Conservation (phyloP, 768 basidiomycete genomes). For the Tremella yokohamensis region DNA sequence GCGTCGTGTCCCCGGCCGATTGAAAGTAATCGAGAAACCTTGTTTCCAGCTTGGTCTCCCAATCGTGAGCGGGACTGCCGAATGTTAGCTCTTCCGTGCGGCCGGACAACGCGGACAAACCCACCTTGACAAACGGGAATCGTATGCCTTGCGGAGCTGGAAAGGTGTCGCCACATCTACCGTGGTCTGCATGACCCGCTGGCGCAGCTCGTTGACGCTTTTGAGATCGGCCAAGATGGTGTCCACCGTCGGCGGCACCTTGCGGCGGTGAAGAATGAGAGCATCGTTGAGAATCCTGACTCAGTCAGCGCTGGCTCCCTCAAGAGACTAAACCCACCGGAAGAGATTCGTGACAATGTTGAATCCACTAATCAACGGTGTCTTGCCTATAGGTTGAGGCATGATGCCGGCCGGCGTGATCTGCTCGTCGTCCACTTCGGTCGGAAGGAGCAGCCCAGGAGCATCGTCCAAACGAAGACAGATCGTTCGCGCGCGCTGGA, state of each 20-base stretch:
- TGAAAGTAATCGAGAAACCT: constrained; percentile 38
- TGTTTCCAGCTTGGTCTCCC: constrained; percentile 31
- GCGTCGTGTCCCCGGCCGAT: constrained; percentile 21
- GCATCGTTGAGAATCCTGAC: constrained; percentile 36
- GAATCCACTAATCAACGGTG: constrained; percentile 44
- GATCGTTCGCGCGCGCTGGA: constrained; percentile 35
- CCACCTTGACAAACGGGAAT: constrained; percentile 27
- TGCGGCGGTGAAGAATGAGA: constrained; percentile 32
- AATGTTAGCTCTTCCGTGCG: constrained; percentile 2
- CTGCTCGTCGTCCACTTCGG: constrained; percentile 46
- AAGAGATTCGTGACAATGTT: constrained; percentile 40
- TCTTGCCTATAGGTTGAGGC: constrained; percentile 31
- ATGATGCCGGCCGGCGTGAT: constrained; percentile 38
- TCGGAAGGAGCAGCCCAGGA: constrained; percentile 21
- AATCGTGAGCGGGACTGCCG: constrained; percentile 29
- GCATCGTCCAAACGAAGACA: constrained; percentile 68
- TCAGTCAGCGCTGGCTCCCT: constrained; percentile 8
- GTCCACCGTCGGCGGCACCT: constrained; percentile 29
- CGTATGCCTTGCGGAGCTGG: constrained; percentile 24
- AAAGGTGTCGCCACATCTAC: constrained; percentile 26
- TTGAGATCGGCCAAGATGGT: constrained; percentile 35
- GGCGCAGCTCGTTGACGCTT: constrained; percentile 31
- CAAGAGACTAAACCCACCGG: constrained; percentile 13
- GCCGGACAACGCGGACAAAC: constrained; percentile 4
- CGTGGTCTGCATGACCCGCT: constrained; percentile 28